phyloP scores from a whole-genome alignment of 2,329 filamentous ascomycete genomes.

The Monosporascus sp. region DNA sequence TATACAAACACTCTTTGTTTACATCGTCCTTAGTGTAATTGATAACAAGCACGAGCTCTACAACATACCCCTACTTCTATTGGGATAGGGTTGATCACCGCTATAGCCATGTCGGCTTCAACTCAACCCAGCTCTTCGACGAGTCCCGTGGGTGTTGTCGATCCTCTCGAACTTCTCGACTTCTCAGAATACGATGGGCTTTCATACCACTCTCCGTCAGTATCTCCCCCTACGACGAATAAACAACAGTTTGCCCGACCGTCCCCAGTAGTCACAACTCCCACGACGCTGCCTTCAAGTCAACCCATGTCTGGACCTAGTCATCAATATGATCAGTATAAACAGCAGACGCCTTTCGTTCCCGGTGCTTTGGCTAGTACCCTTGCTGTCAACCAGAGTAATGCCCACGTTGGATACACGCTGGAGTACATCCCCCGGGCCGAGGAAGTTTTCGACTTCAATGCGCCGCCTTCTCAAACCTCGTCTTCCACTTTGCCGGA shows the following conservation, averaged over 20 bases:
- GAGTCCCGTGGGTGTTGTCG: constrained; percentile 30
- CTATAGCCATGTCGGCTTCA: constrained; percentile 11
- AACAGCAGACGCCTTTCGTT: constrained; percentile 90
- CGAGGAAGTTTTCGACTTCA: constrained; percentile 69
- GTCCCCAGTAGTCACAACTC: constrained; percentile 47
- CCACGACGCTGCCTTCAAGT: constrained; percentile 46
- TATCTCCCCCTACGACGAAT: constrained; percentile 49
- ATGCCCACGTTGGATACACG: constrained; percentile 48
- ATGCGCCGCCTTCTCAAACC: constrained; percentile 57
- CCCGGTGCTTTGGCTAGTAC: constrained; percentile 78
- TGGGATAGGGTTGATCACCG: background rate
- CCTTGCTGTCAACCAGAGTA: constrained; percentile 67
- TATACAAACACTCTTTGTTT: too few species aligned
- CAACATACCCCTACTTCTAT: constrained; percentile 1
- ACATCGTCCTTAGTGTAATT: background rate
- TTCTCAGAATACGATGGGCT: constrained; percentile 59
- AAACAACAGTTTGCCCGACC: constrained; percentile 52
- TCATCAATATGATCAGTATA: constrained; percentile 92
- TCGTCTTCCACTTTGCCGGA: constrained; percentile 55
- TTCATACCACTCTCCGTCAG: constrained; percentile 55
- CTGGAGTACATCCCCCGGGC: constrained; percentile 53
- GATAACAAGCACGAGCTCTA: background rate
- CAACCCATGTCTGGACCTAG: constrained; percentile 73
- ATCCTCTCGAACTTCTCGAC: constrained; percentile 56
- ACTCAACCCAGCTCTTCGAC: constrained; percentile 15